Percentiles rank a stretch among this genome's conserved stretches.
Evolutionary conservation across 148 eudicot species (phyloP).

Genomic region (Diospyros kaki): DNA sequence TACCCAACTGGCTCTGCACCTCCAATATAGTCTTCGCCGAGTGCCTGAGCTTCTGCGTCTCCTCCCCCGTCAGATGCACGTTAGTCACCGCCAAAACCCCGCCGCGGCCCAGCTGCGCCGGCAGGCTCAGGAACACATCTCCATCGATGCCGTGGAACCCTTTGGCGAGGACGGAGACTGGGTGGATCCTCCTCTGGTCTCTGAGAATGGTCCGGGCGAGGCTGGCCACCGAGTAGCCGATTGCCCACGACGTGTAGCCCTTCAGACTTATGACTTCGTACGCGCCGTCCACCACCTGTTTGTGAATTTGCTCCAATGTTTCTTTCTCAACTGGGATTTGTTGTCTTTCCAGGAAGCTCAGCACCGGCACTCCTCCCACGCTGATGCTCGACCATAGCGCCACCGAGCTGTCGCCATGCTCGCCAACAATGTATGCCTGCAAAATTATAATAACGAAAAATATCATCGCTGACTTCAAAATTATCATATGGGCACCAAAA

Average conservation of each 20-base stretch:
- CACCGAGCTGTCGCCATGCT: constrained; percentile 95
- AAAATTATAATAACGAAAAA: too few relatives aligned
- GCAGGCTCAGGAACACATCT: constrained; percentile 79
- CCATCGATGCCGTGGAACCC: constrained; percentile 78
- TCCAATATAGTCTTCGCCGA: constrained; percentile 73
- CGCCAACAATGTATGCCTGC: constrained; percentile 89
- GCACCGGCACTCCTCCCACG: constrained; percentile 81
- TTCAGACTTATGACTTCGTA: constrained; percentile 88
- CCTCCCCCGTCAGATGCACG: constrained; percentile 74
- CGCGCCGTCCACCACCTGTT: constrained; percentile 71
- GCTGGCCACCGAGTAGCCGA: constrained; percentile 88
- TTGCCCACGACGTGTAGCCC: constrained; percentile 98
- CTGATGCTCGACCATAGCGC: constrained; percentile 97
- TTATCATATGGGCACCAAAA: too few relatives aligned
- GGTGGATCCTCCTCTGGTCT: constrained; percentile 82
- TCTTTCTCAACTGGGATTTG: constrained; percentile 67
- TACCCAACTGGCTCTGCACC: constrained; percentile 61
- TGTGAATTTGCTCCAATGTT: constrained; percentile 66
- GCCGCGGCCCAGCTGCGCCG: constrained; percentile 78
- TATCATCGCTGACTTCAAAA: too few relatives aligned
- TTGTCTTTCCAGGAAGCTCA: constrained; percentile 66
- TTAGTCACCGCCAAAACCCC: constrained; percentile 76
- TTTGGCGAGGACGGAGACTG: constrained; percentile 69
- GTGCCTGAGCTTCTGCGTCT: constrained; percentile 42
- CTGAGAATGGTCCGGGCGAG: constrained; percentile 66